Conservation (phyloP, 768 basidiomycete genomes). For the Postia placenta region DNA sequence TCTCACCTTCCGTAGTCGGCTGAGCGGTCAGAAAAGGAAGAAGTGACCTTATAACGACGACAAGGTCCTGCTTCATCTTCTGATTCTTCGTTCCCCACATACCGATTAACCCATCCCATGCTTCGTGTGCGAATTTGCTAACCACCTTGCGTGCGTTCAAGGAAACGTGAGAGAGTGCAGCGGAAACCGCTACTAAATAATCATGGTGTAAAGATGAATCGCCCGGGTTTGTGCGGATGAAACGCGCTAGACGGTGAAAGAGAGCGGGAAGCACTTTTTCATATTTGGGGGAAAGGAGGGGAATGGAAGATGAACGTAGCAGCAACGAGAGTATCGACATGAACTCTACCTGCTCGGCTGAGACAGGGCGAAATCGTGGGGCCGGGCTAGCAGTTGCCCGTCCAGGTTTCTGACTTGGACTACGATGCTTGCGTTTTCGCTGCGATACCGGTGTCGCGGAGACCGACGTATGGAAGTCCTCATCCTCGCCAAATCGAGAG, state of each 20-base stretch:
- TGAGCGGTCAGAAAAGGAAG: conserved; percentile 47
- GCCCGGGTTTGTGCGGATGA: conserved; percentile 57
- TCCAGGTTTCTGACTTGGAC: background rate
- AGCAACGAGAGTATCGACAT: conserved; percentile 57
- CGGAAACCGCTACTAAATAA: conserved; percentile 62
- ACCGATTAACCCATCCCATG: conserved; percentile 59
- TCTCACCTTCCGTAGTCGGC: conserved; percentile 7
- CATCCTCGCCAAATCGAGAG: background rate
- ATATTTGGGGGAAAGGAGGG: conserved; percentile 41
- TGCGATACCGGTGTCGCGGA: background rate
- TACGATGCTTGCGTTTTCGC: conserved; percentile 4
- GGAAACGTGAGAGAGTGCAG: conserved; percentile 68
- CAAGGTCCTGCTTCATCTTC: conserved; percentile 69
- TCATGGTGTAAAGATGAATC: conserved; percentile 80
- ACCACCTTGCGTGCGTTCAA: conserved; percentile 65
- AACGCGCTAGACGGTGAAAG: conserved; percentile 51
- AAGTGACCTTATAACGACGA: conserved; percentile 65
- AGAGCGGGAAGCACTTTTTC: conserved; percentile 43
- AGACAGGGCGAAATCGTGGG: conserved; percentile 22
- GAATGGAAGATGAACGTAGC: conserved; percentile 52
- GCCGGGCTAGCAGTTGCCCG: conserved; percentile 6
- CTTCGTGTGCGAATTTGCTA: conserved; percentile 48
- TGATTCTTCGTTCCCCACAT: conserved; percentile 81
- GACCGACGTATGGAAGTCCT: background rate
- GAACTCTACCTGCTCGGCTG: conserved; percentile 65